Base-by-base conservation (phyloP, 306 rosid species). In the Geum urbanum region DNA sequence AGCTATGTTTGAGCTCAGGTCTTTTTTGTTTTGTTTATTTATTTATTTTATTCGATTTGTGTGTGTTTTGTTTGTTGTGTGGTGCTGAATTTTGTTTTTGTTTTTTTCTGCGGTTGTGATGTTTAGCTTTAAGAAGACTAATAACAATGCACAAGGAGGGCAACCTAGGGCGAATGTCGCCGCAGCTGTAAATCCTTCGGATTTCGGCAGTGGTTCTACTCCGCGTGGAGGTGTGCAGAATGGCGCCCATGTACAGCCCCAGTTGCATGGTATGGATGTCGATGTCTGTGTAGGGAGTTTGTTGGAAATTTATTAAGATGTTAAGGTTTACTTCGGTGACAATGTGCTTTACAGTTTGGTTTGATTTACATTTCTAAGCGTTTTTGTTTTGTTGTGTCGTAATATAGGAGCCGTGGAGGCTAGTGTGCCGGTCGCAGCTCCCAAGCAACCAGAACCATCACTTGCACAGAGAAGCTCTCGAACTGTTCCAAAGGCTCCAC, bases 81-180 rank as follows among this genome's bases (percentile, higher is more conserved):
- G n/a, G 56, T 45, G 24, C 45, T 44, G 9, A 5, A 16, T 20
- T 51, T 8, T 9, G 66, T 39, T 10, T 50, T 8, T 15, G 47
- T 24, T 18, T 77, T 67, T 76, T n/a, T n/a, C n/a, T 32, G 37
- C 37, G 37, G 49, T 40, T 24, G 78, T 61, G 79, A 24, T 56
- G 24, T 32, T 37, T 76, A 95, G 97, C 86, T 79, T 41, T 50
- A 89, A 87, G 86, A 95, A 82, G 96, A 56, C 79, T 73, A 68
- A 80, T 51, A 89, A 76, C 74, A 88, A 84, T 91, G 89, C 90
- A 79, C 96, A 89, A 86, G 97, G 96, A 62, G 96, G 88, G 78
- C 97, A 91, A 75, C 73, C 91, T 52, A 81, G 95, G 89, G 84
- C 79, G 68, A 83, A 74, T 82, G 76, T 79, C n/a, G 67, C 89